Evolutionary conservation across 192 early-diverging fungal genomes (phyloP).

Genomic region (Chytriomyces sp.): DNA sequence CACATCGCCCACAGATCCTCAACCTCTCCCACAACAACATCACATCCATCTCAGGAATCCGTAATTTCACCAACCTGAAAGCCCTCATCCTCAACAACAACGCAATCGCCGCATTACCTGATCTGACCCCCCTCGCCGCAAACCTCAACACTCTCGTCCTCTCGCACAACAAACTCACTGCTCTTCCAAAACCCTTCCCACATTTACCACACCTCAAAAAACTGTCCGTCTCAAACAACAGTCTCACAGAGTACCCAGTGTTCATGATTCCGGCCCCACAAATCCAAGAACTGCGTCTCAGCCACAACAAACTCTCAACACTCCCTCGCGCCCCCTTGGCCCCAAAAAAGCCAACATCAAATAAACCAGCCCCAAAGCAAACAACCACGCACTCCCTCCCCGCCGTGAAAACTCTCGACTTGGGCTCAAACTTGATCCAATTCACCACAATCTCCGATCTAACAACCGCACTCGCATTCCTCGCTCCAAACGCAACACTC

Average conservation of each 20-base stretch:
- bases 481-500: constrained; percentile 53
- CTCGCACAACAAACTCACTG: constrained; percentile 75
- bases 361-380: constrained; percentile 40
- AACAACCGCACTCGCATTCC: constrained; percentile 58
- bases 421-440: constrained; percentile 1
- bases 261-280: constrained; percentile 46
- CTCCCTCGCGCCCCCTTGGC: constrained; percentile 47
- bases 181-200: constrained; percentile 49
- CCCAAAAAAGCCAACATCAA: constrained; percentile 41
- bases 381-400: constrained; percentile 31
- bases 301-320: constrained; percentile 72
- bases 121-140: constrained; percentile 9
- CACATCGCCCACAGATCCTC: constrained; percentile 46
- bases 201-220: constrained; percentile 70
- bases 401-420: constrained; percentile 36
- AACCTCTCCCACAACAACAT: constrained; percentile 73
- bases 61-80: constrained; percentile 66
- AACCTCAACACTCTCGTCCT: constrained; percentile 57
- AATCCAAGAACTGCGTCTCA: constrained; percentile 76
- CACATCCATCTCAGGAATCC: constrained; percentile 61
- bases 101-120: constrained; percentile 34
- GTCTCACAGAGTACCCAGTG: constrained; percentile 69
- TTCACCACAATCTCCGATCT: constrained; percentile 10
- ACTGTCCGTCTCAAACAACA: constrained; percentile 77
- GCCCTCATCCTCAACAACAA: constrained; percentile 85